These are phyloP conservation scores for Ceratocystis destructans DNA, from an alignment of 2,329 filamentous ascomycete species.

Conservation along the genomic window DNA sequence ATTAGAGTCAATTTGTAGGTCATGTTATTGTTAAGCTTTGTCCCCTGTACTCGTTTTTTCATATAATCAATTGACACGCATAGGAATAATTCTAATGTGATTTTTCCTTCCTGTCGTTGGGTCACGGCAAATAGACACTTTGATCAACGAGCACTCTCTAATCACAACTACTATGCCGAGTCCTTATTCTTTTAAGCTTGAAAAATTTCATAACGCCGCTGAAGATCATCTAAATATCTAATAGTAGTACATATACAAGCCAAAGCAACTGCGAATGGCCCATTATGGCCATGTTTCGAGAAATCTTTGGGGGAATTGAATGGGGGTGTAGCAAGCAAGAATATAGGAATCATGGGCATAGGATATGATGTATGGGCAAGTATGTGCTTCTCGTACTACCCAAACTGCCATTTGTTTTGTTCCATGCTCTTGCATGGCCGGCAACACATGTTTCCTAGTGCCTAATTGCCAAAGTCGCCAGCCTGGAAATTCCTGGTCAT, in stretches of 20 bases:
- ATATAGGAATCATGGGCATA: neutral
- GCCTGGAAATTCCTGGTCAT: slow-evolving; percentile 96
- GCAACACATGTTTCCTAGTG: too few species aligned
- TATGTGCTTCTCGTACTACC: neutral
- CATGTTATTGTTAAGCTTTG: neutral
- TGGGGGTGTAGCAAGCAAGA: neutral
- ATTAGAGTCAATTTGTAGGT: neutral
- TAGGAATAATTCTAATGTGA: neutral
- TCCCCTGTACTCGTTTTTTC: neutral
- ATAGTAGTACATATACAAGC: slow-evolving; percentile 18
- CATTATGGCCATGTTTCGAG: neutral
- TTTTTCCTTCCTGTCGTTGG: neutral
- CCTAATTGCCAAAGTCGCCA: slow-evolving; percentile 58
- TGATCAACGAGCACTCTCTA: neutral
- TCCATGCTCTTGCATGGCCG: neutral
- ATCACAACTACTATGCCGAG: neutral
- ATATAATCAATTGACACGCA: slow-evolving; percentile 7
- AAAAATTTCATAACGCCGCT: neutral
- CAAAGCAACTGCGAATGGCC: neutral
- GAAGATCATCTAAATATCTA: slow-evolving; percentile 16
- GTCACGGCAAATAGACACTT: neutral
- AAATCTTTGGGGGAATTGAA: neutral
- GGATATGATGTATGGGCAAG: neutral
- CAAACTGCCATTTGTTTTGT: neutral
- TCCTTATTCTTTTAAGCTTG: neutral